Percentiles rank a stretch among this genome's conserved stretches.
Conservation (phyloP, 2,329 filamentous ascomycete species). For the Ophiostoma australiae region DNA sequence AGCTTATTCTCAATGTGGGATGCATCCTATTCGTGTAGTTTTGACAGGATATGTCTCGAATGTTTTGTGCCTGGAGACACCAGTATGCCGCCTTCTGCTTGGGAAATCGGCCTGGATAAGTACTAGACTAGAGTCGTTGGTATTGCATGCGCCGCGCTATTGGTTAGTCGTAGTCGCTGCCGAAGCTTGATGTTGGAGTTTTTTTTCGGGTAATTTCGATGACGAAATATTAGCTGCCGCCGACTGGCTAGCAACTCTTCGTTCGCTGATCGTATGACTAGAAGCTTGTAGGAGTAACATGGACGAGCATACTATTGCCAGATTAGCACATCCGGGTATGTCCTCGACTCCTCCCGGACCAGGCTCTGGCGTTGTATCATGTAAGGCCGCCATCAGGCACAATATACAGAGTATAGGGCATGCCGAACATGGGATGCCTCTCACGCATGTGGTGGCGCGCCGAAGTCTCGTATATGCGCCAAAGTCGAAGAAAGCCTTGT, state of each 20-base stretch:
- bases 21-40: neutral
- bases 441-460: neutral
- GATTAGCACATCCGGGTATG: neutral
- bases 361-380: neutral
- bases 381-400: conserved; percentile 21
- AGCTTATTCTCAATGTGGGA: neutral
- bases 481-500: neutral
- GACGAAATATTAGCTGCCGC: neutral
- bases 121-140: too few relatives aligned
- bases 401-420: neutral
- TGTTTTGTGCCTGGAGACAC: too few relatives aligned
- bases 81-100: too few relatives aligned
- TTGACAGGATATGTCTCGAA: neutral
- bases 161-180: neutral
- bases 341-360: neutral
- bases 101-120: too few relatives aligned
- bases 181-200: neutral
- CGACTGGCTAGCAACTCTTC: neutral
- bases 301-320: neutral
- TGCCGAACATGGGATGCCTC: neutral
- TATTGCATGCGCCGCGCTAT: neutral
- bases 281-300: neutral
- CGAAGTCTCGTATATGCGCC: conserved; percentile 11
- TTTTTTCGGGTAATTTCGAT: neutral
- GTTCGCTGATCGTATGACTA: neutral